A percentile compares a stretch with the other conserved stretches of the same genome.
Evolutionary conservation across 305 asterid genomes (phyloP).

Genomic region (Fraxinus floribunda): DNA sequence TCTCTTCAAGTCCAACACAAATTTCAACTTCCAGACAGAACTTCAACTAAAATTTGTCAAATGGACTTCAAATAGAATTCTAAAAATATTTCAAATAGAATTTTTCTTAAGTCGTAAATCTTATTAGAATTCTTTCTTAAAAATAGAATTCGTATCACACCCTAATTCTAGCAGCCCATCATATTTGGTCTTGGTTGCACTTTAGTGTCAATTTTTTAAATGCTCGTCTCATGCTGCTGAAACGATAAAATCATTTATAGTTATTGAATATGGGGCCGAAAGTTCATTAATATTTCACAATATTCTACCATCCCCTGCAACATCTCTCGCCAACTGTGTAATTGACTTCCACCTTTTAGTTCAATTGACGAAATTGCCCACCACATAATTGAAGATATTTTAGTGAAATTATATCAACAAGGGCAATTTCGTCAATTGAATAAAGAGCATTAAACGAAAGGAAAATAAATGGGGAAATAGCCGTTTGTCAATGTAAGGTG

Average conservation of each 20-base stretch:
- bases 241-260: background rate
- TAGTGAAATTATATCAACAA: too few species aligned
- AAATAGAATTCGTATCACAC: too few species aligned
- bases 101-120: too few species aligned
- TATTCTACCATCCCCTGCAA: background rate
- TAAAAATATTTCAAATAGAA: too few species aligned
- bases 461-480: background rate
- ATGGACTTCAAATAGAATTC: too few species aligned
- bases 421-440: background rate
- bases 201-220: background rate
- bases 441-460: background rate
- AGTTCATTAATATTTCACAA: background rate
- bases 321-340: background rate
- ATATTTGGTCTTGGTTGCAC: background rate
- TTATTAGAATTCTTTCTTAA: too few species aligned
- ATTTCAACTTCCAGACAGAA: too few species aligned
- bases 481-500: background rate
- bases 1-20: too few species aligned
- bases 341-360: background rate
- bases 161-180: background rate
- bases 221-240: background rate
- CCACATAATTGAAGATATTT: too few species aligned
- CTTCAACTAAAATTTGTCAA: too few species aligned
- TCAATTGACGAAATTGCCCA: background rate
- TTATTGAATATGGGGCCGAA: background rate